These are phyloP conservation scores for Xylaria palmicola DNA, from an alignment of 495 filamentous ascomycete genomes.

Conservation along the genomic window DNA sequence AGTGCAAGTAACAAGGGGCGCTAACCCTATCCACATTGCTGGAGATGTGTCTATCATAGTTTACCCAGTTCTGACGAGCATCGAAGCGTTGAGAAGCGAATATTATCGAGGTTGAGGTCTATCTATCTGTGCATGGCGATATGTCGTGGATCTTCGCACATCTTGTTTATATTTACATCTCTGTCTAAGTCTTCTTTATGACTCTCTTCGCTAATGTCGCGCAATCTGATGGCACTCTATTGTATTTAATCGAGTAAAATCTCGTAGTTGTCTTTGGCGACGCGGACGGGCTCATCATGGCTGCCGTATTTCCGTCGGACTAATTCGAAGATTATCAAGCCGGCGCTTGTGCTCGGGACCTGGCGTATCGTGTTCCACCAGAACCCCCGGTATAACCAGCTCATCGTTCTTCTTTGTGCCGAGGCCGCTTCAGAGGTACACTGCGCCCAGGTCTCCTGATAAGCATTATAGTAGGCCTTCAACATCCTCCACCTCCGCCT, in stretches of 20 bases:
- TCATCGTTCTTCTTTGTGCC: constrained; percentile 60
- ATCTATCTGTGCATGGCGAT: background rate
- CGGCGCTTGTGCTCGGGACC: constrained; percentile 86
- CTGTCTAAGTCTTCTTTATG: background rate
- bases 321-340: constrained; percentile 85
- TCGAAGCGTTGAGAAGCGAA: background rate
- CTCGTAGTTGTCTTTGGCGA: constrained; percentile 65
- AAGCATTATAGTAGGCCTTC: constrained; percentile 69
- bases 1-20: constrained; percentile 36
- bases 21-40: background rate
- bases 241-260: constrained; percentile 58
- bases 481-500: constrained; percentile 53
- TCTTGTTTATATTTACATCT: background rate
- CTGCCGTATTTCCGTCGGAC: constrained; percentile 76
- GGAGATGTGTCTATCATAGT: background rate
- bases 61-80: background rate
- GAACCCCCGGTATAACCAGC: constrained; percentile 79
- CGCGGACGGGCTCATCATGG: constrained; percentile 59
- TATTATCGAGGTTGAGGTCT: background rate
- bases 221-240: background rate
- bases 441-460: constrained; percentile 70
- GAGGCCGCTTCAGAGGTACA: constrained; percentile 62
- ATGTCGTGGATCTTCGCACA: background rate
- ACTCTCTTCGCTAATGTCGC: constrained; percentile 6
- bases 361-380: constrained; percentile 71